These are phyloP conservation scores for Asterophora lycoperdoides DNA, from an alignment of 768 basidiomycete genomes.

Conservation along the genomic window DNA sequence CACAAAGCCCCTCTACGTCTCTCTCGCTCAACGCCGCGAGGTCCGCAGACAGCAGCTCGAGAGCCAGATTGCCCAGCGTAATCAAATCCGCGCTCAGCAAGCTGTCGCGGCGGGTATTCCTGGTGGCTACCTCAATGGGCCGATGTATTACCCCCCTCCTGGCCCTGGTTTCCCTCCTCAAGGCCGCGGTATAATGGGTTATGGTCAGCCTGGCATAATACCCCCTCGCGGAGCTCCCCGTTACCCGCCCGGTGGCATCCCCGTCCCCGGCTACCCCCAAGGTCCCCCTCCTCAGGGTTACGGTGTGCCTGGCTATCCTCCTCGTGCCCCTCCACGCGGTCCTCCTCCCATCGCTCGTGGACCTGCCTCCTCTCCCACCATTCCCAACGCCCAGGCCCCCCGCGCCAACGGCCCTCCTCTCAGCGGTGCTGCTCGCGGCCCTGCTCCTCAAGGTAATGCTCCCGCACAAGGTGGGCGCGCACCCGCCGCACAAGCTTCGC, in stretches of 20 bases:
- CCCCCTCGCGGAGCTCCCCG: constrained; percentile 68
- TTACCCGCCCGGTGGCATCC: constrained; percentile 50
- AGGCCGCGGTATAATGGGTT: constrained; percentile 75
- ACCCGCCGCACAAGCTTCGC: constrained; percentile 40
- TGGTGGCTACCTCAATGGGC: constrained; percentile 76
- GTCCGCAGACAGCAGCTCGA: constrained; percentile 97
- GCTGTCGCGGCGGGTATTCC: constrained; percentile 84
- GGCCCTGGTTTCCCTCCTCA: constrained; percentile 80
- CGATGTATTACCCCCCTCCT: constrained; percentile 85
- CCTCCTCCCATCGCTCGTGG: constrained; percentile 57
- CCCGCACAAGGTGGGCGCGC: constrained; percentile 40
- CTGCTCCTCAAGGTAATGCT: constrained; percentile 40
- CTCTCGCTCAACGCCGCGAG: constrained; percentile 96
- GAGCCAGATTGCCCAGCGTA: constrained; percentile 97
- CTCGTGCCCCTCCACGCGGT: constrained; percentile 51
- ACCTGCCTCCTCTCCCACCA: constrained; percentile 66
- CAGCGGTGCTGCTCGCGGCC: constrained; percentile 49
- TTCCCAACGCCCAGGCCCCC: constrained; percentile 57
- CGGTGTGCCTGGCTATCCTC: constrained; percentile 63
- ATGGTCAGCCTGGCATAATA: constrained; percentile 82
- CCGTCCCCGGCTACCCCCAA: constrained; percentile 67
- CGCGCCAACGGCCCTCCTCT: constrained; percentile 61
- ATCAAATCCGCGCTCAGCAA: constrained; percentile 96
- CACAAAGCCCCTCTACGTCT: constrained; percentile 96
- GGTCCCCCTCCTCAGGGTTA: constrained; percentile 74